These are phyloP conservation scores for Hypoxylon fuscum DNA, from an alignment of 495 filamentous ascomycete genomes.

Conservation along the genomic window DNA sequence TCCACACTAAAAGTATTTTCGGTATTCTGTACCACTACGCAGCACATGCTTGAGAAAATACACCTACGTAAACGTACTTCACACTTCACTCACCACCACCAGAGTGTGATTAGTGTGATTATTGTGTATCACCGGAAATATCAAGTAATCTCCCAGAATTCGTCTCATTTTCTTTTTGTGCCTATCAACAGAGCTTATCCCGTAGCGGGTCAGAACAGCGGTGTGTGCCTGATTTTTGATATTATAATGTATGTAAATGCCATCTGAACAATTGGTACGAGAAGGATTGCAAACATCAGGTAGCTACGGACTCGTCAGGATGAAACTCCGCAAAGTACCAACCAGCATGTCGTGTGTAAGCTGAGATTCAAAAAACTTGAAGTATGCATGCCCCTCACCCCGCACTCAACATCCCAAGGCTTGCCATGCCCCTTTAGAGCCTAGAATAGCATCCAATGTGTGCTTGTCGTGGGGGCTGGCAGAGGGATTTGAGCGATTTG, in stretches of 20 bases:
- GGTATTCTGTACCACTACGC: constrained; percentile 5
- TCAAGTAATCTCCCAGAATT: constrained; percentile 1
- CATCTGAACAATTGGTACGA: background rate
- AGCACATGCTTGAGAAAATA: constrained; percentile 1
- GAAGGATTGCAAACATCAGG: background rate
- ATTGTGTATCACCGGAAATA: constrained; percentile 5
- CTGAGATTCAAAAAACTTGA: constrained; percentile 11
- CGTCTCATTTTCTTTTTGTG: background rate
- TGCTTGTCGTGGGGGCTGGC: constrained; percentile 20
- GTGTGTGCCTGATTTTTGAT: constrained; percentile 18
- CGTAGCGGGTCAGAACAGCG: constrained; percentile 11
- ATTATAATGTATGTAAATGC: constrained; percentile 6
- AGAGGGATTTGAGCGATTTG: constrained; percentile 39
- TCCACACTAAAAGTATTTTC: constrained; percentile 3
- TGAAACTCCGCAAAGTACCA: constrained; percentile 28
- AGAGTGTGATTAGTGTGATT: constrained; percentile 13
- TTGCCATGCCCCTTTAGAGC: constrained; percentile 2
- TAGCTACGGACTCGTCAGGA: constrained; percentile 12
- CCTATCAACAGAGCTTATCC: constrained; percentile 6
- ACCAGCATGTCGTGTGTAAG: background rate
- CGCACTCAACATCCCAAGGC: constrained; percentile 27
- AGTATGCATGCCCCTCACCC: constrained; percentile 29
- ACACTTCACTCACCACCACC: constrained; percentile 4
- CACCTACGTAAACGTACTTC: too few relatives aligned
- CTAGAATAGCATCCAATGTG: background rate